phyloP scores from a whole-genome alignment of 73 alveolate species.

The Loxodes magnus region DNA sequence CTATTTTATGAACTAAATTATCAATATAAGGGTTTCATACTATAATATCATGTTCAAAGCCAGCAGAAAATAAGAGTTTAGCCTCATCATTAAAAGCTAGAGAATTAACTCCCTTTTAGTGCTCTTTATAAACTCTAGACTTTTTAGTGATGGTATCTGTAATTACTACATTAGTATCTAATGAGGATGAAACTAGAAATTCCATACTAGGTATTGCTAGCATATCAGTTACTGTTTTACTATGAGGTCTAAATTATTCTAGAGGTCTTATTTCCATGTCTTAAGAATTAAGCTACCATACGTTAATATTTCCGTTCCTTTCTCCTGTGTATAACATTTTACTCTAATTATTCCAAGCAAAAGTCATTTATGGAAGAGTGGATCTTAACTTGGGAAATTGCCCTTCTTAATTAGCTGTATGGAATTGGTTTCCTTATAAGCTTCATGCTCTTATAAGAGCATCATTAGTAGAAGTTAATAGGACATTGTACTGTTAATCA shows the following conservation, averaged over 20 bases:
- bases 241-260: slow-evolving; percentile 41
- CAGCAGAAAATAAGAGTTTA: slow-evolving; percentile 51
- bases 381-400: slow-evolving; percentile 25
- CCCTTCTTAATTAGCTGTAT: neutral
- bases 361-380: slow-evolving; percentile 30
- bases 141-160: slow-evolving; percentile 61
- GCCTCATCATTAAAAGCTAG: slow-evolving; percentile 50
- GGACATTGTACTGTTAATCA: slow-evolving; percentile 31
- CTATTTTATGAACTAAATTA: slow-evolving; percentile 32
- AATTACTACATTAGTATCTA: slow-evolving; percentile 45
- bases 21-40: slow-evolving; percentile 77
- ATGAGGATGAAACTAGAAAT: slow-evolving; percentile 54
- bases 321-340: slow-evolving; percentile 57
- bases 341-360: slow-evolving; percentile 63
- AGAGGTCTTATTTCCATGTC: slow-evolving; percentile 25
- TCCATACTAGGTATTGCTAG: slow-evolving; percentile 56
- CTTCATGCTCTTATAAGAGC: slow-evolving; percentile 57
- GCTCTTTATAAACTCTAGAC: slow-evolving; percentile 51
- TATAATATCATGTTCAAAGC: slow-evolving; percentile 61
- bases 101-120: slow-evolving; percentile 53
- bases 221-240: slow-evolving; percentile 54
- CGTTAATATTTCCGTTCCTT: slow-evolving; percentile 48
- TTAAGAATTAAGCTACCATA: slow-evolving; percentile 53
- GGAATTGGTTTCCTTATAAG: neutral
- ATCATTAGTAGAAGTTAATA: slow-evolving; percentile 55